These are phyloP conservation scores for Glycine soja DNA, from an alignment of 306 rosid genomes.

Conservation along the genomic window DNA sequence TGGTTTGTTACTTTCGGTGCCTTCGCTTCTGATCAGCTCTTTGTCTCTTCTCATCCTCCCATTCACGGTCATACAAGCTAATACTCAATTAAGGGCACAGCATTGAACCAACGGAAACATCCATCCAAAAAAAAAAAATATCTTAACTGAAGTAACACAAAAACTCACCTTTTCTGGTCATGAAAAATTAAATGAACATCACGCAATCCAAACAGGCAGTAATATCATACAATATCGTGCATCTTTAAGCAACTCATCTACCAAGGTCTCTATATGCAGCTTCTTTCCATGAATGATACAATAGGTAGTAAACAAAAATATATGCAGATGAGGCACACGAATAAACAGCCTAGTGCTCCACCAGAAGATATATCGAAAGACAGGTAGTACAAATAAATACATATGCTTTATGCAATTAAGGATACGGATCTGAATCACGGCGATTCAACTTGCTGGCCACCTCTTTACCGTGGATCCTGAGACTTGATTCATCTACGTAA, in stretches of 20 bases:
- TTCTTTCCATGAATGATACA: slow-evolving; percentile 16
- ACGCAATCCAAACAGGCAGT: slow-evolving; percentile 27
- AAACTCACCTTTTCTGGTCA: background rate
- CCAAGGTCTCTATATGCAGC: background rate
- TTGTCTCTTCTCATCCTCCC: slow-evolving; percentile 96
- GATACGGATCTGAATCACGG: slow-evolving; percentile 94
- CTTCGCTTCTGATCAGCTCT: slow-evolving; percentile 94
- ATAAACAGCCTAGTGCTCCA: background rate
- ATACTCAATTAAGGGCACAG: slow-evolving; percentile 62
- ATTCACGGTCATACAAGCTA: slow-evolving; percentile 86
- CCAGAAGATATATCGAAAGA: background rate
- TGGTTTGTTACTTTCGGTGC: slow-evolving; percentile 71
- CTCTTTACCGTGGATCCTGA: slow-evolving; percentile 88
- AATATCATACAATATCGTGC: slow-evolving; percentile 6
- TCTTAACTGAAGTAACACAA: slow-evolving; percentile 1
- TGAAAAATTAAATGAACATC: slow-evolving; percentile 31
- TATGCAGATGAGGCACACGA: slow-evolving; percentile 17
- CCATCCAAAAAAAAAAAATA: slow-evolving; percentile 30
- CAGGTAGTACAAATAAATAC: too few relatives aligned
- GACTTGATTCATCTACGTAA: slow-evolving; percentile 82
- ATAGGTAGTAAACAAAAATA: background rate
- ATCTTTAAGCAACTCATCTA: background rate
- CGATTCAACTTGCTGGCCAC: slow-evolving; percentile 81
- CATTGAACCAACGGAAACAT: background rate
- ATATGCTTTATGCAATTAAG: slow-evolving; percentile 49